A percentile compares a stretch with the other conserved stretches of the same genome.
Conservation (phyloP, 805 yeast genomes). For the Torulaspora gathmanii region DNA sequence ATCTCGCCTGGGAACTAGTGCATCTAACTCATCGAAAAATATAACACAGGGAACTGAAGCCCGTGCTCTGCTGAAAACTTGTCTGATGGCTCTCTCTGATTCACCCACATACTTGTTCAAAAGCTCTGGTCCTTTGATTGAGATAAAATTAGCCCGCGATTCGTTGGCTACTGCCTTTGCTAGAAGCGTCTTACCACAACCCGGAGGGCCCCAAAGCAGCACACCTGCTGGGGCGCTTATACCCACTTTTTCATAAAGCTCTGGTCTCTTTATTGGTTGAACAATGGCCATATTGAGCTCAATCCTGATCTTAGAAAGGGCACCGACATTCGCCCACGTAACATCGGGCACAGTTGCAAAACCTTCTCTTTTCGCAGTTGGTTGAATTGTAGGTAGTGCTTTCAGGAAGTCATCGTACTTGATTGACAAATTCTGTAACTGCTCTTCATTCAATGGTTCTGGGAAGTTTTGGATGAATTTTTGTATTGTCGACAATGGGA, state of each 20-base stretch:
- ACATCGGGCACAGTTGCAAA: constrained; percentile 98
- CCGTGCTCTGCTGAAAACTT: constrained; percentile 86
- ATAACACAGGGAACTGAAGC: constrained; percentile 92
- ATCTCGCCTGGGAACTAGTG: constrained; percentile 91
- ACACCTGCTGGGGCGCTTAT: constrained; percentile 97
- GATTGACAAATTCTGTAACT: constrained; percentile 70
- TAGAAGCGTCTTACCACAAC: constrained; percentile 93
- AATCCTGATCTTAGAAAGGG: constrained; percentile 69
- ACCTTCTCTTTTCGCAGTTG: constrained; percentile 96
- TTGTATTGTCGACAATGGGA: constrained; percentile 60
- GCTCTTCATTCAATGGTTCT: constrained; percentile 67
- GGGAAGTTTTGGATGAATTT: constrained; percentile 72
- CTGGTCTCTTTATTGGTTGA: constrained; percentile 92
- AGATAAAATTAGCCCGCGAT: constrained; percentile 91
- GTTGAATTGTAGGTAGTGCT: constrained; percentile 91
- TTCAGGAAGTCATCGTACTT: constrained; percentile 71
- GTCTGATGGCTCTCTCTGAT: constrained; percentile 88
- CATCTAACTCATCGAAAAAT: constrained; percentile 94
- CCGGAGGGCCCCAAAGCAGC: constrained; percentile 98
- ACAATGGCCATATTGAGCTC: constrained; percentile 97
- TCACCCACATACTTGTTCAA: constrained; percentile 95
- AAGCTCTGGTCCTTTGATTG: constrained; percentile 93
- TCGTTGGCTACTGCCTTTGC: constrained; percentile 99
- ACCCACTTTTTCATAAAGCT: constrained; percentile 82
- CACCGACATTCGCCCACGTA: constrained; percentile 94